These are phyloP conservation scores for Celoporthe dispersa DNA, from an alignment of 2,329 filamentous ascomycete genomes.

Conservation along the genomic window DNA sequence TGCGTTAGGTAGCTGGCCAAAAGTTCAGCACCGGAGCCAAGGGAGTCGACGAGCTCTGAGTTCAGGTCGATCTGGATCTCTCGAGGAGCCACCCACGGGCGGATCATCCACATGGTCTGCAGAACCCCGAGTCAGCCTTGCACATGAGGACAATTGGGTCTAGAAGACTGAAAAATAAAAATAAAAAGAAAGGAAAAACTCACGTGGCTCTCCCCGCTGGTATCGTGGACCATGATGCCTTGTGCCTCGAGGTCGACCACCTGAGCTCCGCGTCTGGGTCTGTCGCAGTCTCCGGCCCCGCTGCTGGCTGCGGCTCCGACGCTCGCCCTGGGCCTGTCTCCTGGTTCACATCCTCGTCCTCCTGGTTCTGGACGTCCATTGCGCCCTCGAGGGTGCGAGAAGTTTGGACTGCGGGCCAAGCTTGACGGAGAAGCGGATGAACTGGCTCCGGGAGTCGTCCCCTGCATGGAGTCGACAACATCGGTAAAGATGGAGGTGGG, in stretches of 20 bases:
- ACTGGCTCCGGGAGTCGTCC: slow-evolving; percentile 91
- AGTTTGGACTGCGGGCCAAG: slow-evolving; percentile 73
- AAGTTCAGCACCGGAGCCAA: slow-evolving; percentile 93
- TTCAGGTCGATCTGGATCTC: slow-evolving; percentile 97
- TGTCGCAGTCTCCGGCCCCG: slow-evolving; percentile 43
- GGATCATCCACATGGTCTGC: slow-evolving; percentile 99
- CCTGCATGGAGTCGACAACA: slow-evolving; percentile 84
- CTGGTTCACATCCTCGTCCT: slow-evolving; percentile 34
- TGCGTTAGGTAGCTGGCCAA: slow-evolving; percentile 91
- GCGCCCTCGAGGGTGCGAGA: slow-evolving; percentile 48
- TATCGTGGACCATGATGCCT: slow-evolving; percentile 98
- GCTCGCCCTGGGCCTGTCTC: slow-evolving; percentile 42
- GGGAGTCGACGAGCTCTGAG: slow-evolving; percentile 83
- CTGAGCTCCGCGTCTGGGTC: slow-evolving; percentile 46
- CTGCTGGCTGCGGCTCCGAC: slow-evolving; percentile 34
- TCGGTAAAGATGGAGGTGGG: slow-evolving; percentile 82
- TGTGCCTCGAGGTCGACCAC: slow-evolving; percentile 88
- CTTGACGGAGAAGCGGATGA: slow-evolving; percentile 78
- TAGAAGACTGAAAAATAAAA: neutral
- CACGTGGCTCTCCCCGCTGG: slow-evolving; percentile 89
- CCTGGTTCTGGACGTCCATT: slow-evolving; percentile 44
- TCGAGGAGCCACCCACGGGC: slow-evolving; percentile 83
- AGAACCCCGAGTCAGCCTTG: slow-evolving; percentile 36
- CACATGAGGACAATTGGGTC: neutral
- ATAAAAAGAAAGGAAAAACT: too few relatives aligned